Percentiles rank a stretch among this genome's conserved stretches.
Evolutionary conservation across 306 rosid species (phyloP).

Genomic region (Begonia masoniana): DNA sequence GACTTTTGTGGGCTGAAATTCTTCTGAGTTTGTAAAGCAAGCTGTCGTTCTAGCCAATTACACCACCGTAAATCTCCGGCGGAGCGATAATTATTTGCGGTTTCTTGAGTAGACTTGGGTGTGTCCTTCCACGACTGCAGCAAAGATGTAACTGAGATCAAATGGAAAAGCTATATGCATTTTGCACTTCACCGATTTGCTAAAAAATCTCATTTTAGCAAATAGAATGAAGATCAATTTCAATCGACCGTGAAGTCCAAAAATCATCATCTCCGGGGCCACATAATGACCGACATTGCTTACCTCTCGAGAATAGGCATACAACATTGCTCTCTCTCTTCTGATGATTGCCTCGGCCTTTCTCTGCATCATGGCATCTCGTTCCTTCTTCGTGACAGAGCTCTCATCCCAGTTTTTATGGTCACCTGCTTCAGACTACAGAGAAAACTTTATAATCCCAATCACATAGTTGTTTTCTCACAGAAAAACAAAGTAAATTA

Average conservation of each 20-base stretch:
- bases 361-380: slow-evolving; percentile 70
- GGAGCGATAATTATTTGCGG: slow-evolving; percentile 30
- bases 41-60: slow-evolving; percentile 91
- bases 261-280: no score
- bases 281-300: no score
- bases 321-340: slow-evolving; percentile 93
- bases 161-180: no score
- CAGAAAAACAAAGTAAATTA: no score
- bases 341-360: slow-evolving; percentile 80
- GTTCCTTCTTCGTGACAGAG: slow-evolving; percentile 76
- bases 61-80: slow-evolving; percentile 94
- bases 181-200: no score
- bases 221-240: no score
- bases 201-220: no score
- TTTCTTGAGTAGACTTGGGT: slow-evolving; percentile 58
- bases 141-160: no score
- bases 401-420: slow-evolving; percentile 81
- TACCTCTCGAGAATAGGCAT: slow-evolving; percentile 53
- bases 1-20: slow-evolving; percentile 40
- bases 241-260: no score
- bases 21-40: slow-evolving; percentile 38
- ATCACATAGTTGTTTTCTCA: no score
- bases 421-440: slow-evolving; percentile 69
- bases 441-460: neutral
- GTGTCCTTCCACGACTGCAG: slow-evolving; percentile 76